Evolutionary conservation across 1,139 yeast genomes (phyloP), one percentile per base, ranked within the genome.

Genomic region (Taphrina flavorubra): DNA sequence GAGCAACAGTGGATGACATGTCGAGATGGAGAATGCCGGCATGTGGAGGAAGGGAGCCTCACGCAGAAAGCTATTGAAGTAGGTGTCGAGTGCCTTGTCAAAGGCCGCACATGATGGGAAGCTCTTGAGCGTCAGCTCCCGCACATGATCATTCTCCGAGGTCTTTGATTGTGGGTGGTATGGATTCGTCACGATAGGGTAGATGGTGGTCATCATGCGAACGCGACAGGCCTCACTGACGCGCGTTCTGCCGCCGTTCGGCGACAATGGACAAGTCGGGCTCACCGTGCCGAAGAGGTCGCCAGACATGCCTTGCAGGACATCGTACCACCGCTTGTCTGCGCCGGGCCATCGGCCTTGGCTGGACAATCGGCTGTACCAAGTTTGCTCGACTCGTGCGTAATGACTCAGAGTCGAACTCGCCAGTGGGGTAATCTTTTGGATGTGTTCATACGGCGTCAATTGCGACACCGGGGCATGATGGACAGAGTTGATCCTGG

Each of bases 221-320:
- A 63, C 25, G 8, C 67, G 67, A 55, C 67, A 63, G 31, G 60
- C 67, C 34, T 63, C 67, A n/a, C 56, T 44, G 40, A 63, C 67
- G 36, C 61, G 61, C 11, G 67, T 40, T 13, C 61, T 53, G 18
- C 20, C 20, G 37, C 67, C 61, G 39, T 46, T 39, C 20, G 36
- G 25, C 18, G 67, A 51, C 20, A 42, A 10, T 36, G 39, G 46
- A 46, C 67, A 63, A 18, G 61, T 36, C n/a, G 61, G 61, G 2
- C 42, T 40, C 10, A 31, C 51, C 10, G 46, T 46, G 37, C 20
- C 31, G 46, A 63, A 63, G 20, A 63, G 53, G 42, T 63, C 67
- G 42, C 55, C 67, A 14, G 60, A 34, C 51, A 56, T 57, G 44
- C 67, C 61, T 20, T 63, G 60, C 44, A 63, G 37, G 34, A 63